Conservation (phyloP, 345 rosid genomes). For the Odontarrhena argentea region DNA sequence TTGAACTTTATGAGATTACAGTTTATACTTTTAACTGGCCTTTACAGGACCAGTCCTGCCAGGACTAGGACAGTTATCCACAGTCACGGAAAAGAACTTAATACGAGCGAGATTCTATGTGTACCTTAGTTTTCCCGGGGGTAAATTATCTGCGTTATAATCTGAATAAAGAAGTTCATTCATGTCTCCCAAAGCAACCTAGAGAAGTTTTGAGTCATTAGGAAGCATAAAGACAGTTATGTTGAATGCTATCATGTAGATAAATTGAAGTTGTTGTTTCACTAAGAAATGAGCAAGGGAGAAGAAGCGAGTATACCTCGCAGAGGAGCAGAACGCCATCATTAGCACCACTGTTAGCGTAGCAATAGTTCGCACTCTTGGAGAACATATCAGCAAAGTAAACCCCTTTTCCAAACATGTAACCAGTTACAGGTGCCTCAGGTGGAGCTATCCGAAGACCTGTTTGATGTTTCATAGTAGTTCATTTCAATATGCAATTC, state of each 20-base stretch:
- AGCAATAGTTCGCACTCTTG: slow-evolving; percentile 93
- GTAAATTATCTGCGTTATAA: slow-evolving; percentile 69
- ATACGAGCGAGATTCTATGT: slow-evolving; percentile 1
- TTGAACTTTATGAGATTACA: too few relatives aligned
- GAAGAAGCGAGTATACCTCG: slow-evolving; percentile 53
- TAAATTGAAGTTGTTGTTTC: slow-evolving; percentile 4
- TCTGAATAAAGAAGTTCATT: slow-evolving; percentile 62
- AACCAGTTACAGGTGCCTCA: slow-evolving; percentile 88
- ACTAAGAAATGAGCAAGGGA: background rate
- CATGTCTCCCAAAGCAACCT: slow-evolving; percentile 97
- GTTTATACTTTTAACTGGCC: too few relatives aligned
- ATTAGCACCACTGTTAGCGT: slow-evolving; percentile 46
- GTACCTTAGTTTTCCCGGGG: slow-evolving; percentile 84
- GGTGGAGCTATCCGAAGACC: slow-evolving; percentile 97
- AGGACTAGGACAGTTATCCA: background rate
- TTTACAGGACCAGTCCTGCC: background rate
- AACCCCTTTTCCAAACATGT: slow-evolving; percentile 97
- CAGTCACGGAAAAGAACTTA: background rate
- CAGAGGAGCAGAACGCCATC: slow-evolving; percentile 84
- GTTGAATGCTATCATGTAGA: slow-evolving; percentile 8
- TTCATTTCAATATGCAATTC: slow-evolving; percentile 15
- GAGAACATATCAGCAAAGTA: slow-evolving; percentile 98
- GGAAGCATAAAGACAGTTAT: slow-evolving; percentile 9
- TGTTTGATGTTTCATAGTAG: slow-evolving; percentile 40
- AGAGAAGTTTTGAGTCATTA: slow-evolving; percentile 20